Evolutionary conservation across 768 basidiomycete genomes (phyloP), one percentile per base, ranked within the genome.

Genomic region (Rhizopogon sp.): DNA sequence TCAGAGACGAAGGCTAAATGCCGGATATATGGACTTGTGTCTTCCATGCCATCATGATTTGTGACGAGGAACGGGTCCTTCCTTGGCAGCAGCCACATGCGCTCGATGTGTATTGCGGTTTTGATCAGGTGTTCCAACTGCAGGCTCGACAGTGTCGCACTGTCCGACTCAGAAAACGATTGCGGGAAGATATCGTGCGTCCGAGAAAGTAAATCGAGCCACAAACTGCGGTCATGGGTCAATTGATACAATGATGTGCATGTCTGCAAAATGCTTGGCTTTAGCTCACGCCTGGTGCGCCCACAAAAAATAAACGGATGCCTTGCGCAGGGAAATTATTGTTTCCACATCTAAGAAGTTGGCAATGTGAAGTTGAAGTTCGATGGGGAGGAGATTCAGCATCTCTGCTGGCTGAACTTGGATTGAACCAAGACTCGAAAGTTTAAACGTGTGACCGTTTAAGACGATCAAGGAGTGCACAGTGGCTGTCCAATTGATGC

Each of bases 311-410:
- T 45, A 6, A 52, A 17, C 9, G 13, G 13, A 20, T 55, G 44
- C 66, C 62, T 50, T 57, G 56, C 57, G 58, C 39, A 67, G 41
- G 5, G 62, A 41, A 44, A 67, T 13, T 46, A 68, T 40, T 16
- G 60, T 56, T 13, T 31, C n/a, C 14, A 64, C 3, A 28, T 58
- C 57, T 1, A 67, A 59, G 29, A 53, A 57, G 45, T 5, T 20
- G 20, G 60, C 17, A 42, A 68, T 50, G 5, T 56, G 51, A 31
- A 54, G 43, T 40, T 52, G 55, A 3, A 67, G 47, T 42, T 67
- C 66, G 13, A 58, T 56, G 0, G 64, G 66, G 16, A 67, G 66
- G 16, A 67, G 53, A 43, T 44, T 29, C 5, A 43, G 35, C 31
- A 33, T 33, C 31, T 33, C 9, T 31, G 11, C 11, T 16, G 6